Base-by-base conservation (phyloP, 2,329 filamentous ascomycete genomes). In the Arachnopeziza araneosa region DNA sequence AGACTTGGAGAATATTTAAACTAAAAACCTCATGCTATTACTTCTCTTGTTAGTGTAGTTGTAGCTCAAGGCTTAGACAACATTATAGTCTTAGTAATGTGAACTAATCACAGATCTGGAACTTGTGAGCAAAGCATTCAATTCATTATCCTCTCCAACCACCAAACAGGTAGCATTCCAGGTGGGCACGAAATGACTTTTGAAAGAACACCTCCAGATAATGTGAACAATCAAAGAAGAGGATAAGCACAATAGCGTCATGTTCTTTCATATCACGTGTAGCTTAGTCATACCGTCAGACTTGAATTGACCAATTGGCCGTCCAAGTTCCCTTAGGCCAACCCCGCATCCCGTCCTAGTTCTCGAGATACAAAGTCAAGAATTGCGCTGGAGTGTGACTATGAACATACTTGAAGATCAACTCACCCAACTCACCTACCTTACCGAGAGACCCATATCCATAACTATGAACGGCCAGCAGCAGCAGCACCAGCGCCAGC, bases 331-430 rank as follows among this genome's bases (percentile, higher is more conserved):
- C 12, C 36, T 14, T 44, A 44, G 36, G 6, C 17, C 26, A 44
- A 44, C 36, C 36, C 36, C 36, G 36, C 36, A 44, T 44, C 36
- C 36, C 36, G 36, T 19, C 36, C 17, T 14, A 6, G 12, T 19
- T 44, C 36, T 44, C 36, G 36, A 44, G 17, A 6, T 19, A 8
- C 36, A 30, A 30, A 30, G 5, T 30, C 36, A 5, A 44, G 36
- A 44, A 44, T 44, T 44, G 6, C 17, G 6, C n/a, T 52, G 24
- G 14, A 44, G 56, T 65, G 69, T 71, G 68, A 72, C 66, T 63
- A 73, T 72, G 70, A 73, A 72, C 61, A 66, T 67, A 32, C 67
- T 73, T 50, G 69, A 72, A 64, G 59, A 52, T 49, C 71, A 73
- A 66, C 69, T 73, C 26, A 67, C 62, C 19, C 70, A 72, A 61